Base-by-base conservation (phyloP, 2,329 filamentous ascomycete species). In the Escovopsis sp. region DNA sequence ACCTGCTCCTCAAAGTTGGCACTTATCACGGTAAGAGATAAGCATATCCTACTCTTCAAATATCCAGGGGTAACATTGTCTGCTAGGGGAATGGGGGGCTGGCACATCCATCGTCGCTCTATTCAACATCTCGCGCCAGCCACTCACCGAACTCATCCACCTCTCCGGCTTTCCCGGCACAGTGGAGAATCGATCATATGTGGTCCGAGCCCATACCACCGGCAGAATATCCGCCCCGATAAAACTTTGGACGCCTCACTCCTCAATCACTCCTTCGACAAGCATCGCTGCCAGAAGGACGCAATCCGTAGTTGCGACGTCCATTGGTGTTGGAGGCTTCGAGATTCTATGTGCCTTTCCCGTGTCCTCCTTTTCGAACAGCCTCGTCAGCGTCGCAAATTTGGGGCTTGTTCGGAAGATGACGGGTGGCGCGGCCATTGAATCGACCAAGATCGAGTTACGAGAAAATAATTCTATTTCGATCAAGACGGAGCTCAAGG, bases 391-490 rank as follows among this genome's bases (percentile, higher is more conserved):
- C 36, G 67, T 88, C 2, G 78, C 85, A 1, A 78, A 82, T 15
- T 60, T 96, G 1, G 89, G 89, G 0, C 66, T 96, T 2, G 49
- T 94, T 4, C 82, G 75, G 2, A 94, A 95, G 60, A 94, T 96
- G 84, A 86, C 86, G 0, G 89, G 87, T 0, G 77, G 81, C 1
- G 87, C 85, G 1, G 87, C 86, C 0, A 71, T 94, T 7, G 65
- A 81, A 1, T 69, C 67, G 33, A 79, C 67, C n/a, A 68, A 73
- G 26, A 70, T 80, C 37, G 71, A 70, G 32, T 57, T 79, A 36
- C 53, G 53, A 4, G 55, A 50, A 7, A 80, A 75, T 44, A 77
- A 77, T 0, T 66, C 76, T 12, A 62, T 91, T 18, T 61, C 75
- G 7, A 62, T 93, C 11, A 75, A 77, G 52, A 75, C 82, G 1